These are phyloP conservation scores for Termitomyces titanicus DNA, from an alignment of 768 basidiomycete species.

Conservation along the genomic window DNA sequence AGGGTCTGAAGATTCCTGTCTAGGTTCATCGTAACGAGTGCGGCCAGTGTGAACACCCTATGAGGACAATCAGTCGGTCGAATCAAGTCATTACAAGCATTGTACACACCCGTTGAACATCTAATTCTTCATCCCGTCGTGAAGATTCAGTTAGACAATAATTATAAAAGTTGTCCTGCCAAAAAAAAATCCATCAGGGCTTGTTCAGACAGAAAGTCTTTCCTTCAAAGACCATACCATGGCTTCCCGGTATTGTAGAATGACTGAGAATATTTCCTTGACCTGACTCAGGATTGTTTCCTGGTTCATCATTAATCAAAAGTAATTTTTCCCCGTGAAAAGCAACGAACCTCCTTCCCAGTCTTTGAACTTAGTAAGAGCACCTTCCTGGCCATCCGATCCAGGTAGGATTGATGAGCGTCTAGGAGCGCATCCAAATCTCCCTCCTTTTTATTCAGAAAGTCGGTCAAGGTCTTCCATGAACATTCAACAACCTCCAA, in stretches of 20 bases:
- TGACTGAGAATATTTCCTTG: conserved; percentile 70
- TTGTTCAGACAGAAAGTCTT: too few relatives aligned
- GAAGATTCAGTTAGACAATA: conserved; percentile 85
- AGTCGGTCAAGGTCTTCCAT: conserved; percentile 83
- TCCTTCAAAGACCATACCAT: conserved; percentile 66
- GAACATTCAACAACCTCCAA: conserved; percentile 95
- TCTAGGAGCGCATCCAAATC: conserved; percentile 91
- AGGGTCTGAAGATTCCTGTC: conserved; percentile 27
- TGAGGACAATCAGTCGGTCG: background rate
- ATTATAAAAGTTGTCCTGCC: conserved; percentile 92
- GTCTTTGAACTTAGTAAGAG: conserved; percentile 65
- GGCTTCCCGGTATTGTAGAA: conserved; percentile 82
- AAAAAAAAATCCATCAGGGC: background rate
- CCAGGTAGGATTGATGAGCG: conserved; percentile 84
- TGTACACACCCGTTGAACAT: conserved; percentile 66
- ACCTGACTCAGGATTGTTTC: conserved; percentile 75
- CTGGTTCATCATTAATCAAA: conserved; percentile 29
- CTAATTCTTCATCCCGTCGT: conserved; percentile 68
- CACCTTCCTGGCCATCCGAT: conserved; percentile 81
- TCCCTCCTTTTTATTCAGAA: conserved; percentile 85
- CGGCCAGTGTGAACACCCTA: conserved; percentile 63
- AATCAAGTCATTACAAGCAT: background rate
- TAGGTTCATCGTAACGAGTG: conserved; percentile 32
- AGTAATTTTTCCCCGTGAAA: background rate
- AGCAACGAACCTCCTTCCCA: conserved; percentile 70